Conservation (phyloP, 805 yeast species). For the Lachancea sp. region DNA sequence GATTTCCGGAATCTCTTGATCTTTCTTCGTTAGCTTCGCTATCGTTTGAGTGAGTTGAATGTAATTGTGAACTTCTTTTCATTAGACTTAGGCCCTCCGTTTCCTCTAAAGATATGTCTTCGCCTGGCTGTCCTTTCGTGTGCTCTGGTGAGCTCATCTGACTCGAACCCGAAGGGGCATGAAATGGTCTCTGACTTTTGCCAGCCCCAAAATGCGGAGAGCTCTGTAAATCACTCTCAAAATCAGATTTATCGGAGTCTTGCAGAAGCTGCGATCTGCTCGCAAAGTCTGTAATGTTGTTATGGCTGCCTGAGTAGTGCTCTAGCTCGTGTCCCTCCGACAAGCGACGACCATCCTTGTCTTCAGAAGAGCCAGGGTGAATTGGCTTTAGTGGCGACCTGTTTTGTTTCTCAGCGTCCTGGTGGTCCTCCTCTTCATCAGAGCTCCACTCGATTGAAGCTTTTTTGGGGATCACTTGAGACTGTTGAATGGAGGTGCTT, state of each 20-base stretch:
- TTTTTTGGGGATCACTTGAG: constrained; percentile 76
- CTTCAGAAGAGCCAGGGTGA: background rate
- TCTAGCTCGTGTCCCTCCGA: background rate
- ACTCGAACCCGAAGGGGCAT: background rate
- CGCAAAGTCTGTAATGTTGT: constrained; percentile 31
- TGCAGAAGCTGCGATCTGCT: background rate
- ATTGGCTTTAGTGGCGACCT: background rate
- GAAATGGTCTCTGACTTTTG: background rate
- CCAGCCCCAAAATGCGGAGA: background rate
- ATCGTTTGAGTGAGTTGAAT: background rate
- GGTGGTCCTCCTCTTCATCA: constrained; percentile 62
- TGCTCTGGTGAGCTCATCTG: background rate
- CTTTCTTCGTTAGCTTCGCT: background rate
- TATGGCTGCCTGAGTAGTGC: background rate
- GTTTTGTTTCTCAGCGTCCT: constrained; percentile 1
- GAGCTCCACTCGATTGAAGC: constrained; percentile 85
- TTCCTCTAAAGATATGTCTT: background rate
- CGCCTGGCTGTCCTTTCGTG: background rate
- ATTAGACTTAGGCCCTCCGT: background rate
- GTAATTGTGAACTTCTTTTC: background rate
- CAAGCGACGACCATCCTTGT: background rate
- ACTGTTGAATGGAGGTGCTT: constrained; percentile 45
- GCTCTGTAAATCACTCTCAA: background rate
- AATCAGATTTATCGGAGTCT: background rate
- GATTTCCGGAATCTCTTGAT: too few relatives aligned